A percentile compares a stretch with the other conserved stretches of the same genome.
Evolutionary conservation across 805 yeast genomes (phyloP).

Genomic region (Maudiozyma bulderi): DNA sequence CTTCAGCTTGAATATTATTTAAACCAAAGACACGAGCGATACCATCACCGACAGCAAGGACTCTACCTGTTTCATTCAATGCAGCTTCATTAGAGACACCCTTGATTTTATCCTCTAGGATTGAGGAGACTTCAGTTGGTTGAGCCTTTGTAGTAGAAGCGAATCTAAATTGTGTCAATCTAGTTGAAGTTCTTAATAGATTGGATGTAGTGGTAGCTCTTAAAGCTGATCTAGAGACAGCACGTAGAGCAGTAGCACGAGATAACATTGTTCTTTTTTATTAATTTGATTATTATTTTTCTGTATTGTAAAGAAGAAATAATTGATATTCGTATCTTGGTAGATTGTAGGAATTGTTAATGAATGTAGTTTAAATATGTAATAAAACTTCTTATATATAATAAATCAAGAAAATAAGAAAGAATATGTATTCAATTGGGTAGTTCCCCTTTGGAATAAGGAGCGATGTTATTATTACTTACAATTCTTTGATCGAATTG

Average conservation of each 20-base stretch:
- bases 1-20: constrained; percentile 99
- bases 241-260: constrained; percentile 75
- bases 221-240: constrained; percentile 70
- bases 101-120: constrained; percentile 98
- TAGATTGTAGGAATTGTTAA: too few species aligned
- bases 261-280: constrained; percentile 48
- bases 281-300: neutral
- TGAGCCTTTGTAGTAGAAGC: constrained; percentile 83
- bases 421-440: too few species aligned
- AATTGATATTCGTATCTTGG: too few species aligned
- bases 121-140: constrained; percentile 98
- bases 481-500: too few species aligned
- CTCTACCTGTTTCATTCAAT: constrained; percentile 99
- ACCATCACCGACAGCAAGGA: constrained; percentile 99
- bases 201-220: constrained; percentile 39
- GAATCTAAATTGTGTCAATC: constrained; percentile 38
- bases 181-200: constrained; percentile 25
- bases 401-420: too few species aligned
- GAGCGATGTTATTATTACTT: too few species aligned
- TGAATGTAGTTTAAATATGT: too few species aligned
- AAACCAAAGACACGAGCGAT: constrained; percentile 99
- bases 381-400: too few species aligned
- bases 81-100: constrained; percentile 96
- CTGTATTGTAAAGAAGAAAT: neutral
- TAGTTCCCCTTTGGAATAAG: too few species aligned